Base-by-base conservation (phyloP, 2,329 filamentous ascomycete genomes). In the Lecanosticta acicola region DNA sequence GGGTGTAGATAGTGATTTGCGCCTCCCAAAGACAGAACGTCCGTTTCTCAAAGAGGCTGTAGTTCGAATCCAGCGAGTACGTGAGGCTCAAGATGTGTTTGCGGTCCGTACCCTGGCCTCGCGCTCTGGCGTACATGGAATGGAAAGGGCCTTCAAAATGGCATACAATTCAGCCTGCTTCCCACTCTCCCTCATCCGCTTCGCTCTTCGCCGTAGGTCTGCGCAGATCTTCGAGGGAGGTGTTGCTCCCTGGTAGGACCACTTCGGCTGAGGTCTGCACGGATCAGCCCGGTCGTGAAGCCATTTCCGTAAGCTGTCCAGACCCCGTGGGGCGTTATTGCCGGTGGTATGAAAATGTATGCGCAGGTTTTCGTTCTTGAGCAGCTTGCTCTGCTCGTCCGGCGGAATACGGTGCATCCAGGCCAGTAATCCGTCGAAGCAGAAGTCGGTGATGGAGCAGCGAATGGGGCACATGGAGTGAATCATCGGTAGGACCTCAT, bases 401-500 rank as follows among this genome's bases (percentile, higher is more conserved):
- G 59, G 55, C 16, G 60, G 60, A 24, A 63, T 57, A 19, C 59
- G 55, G 11, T 41, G 32, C 38, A 62, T 54, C 59, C 59, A 63
- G 8, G 49, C 48, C 38, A 62, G 55, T 37, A 63, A 40, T 11
- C 58, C 56, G 34, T 55, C 53, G 48, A 63, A 63, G 47, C 60
- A 56, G 52, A 63, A 62, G 48, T 63, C 60, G 18, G 59, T 62
- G 43, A 63, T 49, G 18, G 50, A 51, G 46, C 57, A 58, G 34
- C 48, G 47, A 41, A 63, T 63, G 8, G 52, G 53, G 43, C 60
- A 62, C 32, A 48, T 46, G 33, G 53, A 53, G 45, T 63, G 60
- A 19, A 63, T 60, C 29, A 63, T 49, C 2, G 60, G 60, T 10
- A 63, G 45, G 13, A 60, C 60, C 43, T 63, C 60, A 33, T 57